phyloP scores from a whole-genome alignment of 129 eudicot species.

The Flaveria trinervia region DNA sequence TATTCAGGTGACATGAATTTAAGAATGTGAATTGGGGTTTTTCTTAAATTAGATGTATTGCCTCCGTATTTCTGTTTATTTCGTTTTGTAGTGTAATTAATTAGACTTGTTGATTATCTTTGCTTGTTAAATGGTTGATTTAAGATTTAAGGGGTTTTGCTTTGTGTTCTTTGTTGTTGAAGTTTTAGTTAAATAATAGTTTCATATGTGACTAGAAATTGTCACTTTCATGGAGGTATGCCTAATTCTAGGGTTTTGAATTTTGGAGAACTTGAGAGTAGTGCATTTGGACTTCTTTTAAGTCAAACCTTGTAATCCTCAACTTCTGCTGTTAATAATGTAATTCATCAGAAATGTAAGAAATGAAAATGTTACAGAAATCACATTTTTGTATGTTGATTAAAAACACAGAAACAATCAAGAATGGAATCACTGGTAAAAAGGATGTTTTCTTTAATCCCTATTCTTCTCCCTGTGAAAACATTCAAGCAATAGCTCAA shows the following conservation, averaged over 20 bases:
- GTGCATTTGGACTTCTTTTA: conserved; percentile 13
- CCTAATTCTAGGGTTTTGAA: conserved; percentile 44
- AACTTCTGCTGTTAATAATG: conserved; percentile 21
- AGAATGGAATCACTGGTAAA: conserved; percentile 9
- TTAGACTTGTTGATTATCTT: background rate
- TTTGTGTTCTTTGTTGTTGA: conserved; percentile 17
- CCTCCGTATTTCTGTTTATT: conserved; percentile 12
- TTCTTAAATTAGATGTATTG: conserved; percentile 14
- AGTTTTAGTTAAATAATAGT: background rate
- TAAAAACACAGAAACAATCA: background rate
- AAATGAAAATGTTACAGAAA: conserved; percentile 15
- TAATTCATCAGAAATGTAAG: background rate
- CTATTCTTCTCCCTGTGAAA: background rate
- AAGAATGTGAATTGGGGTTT: conserved; percentile 29
- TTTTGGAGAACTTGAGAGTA: background rate
- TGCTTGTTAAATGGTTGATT: conserved; percentile 16
- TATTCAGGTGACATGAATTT: background rate
- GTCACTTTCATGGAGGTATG: conserved; percentile 26
- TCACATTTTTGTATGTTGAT: conserved; percentile 9
- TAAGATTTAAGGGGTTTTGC: conserved; percentile 22
- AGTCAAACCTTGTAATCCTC: conserved; percentile 22
- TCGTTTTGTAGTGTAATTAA: conserved; percentile 15
- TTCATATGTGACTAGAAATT: conserved; percentile 14
- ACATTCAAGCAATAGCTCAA: background rate
- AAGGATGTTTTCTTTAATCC: background rate